Percentiles rank a stretch among this genome's conserved stretches.
Conservation (phyloP, 2,329 filamentous ascomycete species). For the Pyrenophora teres region DNA sequence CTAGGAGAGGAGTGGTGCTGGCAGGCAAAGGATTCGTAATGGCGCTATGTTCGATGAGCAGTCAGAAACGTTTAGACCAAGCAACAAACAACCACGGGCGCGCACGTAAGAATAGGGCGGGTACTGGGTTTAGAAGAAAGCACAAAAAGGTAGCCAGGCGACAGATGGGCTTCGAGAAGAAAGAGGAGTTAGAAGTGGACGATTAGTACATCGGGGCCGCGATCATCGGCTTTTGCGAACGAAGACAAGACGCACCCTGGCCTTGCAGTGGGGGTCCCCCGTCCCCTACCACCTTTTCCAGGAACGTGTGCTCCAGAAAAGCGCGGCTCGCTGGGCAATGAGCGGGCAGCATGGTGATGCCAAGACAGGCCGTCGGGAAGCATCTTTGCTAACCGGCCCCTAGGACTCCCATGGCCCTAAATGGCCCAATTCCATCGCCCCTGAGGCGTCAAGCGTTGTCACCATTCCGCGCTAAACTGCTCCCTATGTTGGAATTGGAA, state of each 20-base stretch:
- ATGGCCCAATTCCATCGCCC: background rate
- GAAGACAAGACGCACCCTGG: constrained; percentile 1
- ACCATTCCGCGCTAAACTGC: constrained; percentile 2
- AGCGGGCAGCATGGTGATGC: constrained; percentile 6
- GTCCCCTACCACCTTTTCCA: constrained; percentile 16
- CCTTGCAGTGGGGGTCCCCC: constrained; percentile 5
- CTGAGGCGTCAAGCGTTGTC: background rate
- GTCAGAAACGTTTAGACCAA: background rate
- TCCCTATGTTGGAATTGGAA: background rate
- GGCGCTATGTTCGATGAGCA: constrained; percentile 3
- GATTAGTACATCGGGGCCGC: constrained; percentile 1
- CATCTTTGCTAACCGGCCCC: constrained; percentile 7
- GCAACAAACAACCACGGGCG: constrained; percentile 2
- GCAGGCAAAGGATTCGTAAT: background rate
- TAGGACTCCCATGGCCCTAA: constrained; percentile 1
- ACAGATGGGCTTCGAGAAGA: background rate
- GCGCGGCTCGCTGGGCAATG: constrained; percentile 17
- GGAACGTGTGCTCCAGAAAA: constrained; percentile 21
- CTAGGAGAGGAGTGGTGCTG: background rate
- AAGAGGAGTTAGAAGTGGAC: background rate
- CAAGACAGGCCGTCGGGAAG: constrained; percentile 14
- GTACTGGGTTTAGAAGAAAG: too few species aligned
- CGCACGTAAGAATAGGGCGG: constrained; percentile 1
- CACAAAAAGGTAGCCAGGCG: too few species aligned
- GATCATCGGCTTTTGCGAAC: constrained; percentile 13